A percentile compares a stretch with the other conserved stretches of the same genome.
These are phyloP conservation scores for Raffaelea albimanens DNA, from an alignment of 2,329 filamentous ascomycete species.

Conservation along the genomic window DNA sequence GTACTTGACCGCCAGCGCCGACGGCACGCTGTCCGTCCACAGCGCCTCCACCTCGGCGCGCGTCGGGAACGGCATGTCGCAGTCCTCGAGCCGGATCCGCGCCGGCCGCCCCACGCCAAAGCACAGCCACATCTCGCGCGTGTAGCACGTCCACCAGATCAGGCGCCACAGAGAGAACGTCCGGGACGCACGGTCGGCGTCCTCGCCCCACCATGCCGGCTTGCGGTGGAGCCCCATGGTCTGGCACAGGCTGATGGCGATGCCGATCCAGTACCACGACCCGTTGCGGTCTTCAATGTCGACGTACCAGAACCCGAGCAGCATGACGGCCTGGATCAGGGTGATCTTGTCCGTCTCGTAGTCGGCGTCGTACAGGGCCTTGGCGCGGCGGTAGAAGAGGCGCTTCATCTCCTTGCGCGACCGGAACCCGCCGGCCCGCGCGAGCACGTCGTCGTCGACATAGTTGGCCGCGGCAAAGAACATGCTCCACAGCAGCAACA, in stretches of 20 bases:
- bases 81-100: slow-evolving; percentile 57
- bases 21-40: no score
- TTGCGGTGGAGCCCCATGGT: slow-evolving; percentile 60
- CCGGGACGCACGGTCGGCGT: slow-evolving; percentile 44
- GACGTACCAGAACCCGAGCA: slow-evolving; percentile 64
- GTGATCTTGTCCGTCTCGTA: slow-evolving; percentile 59
- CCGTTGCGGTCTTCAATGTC: slow-evolving; percentile 62
- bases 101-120: slow-evolving; percentile 59
- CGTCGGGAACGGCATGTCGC: slow-evolving; percentile 41
- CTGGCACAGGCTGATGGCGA: slow-evolving; percentile 57
- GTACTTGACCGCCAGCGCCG: no score
- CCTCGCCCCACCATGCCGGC: slow-evolving; percentile 31
- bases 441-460: no score
- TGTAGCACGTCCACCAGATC: slow-evolving; percentile 64
- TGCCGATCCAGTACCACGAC: slow-evolving; percentile 65
- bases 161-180: slow-evolving; percentile 53
- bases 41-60: no score
- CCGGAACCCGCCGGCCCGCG: no score
- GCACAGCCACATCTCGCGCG: slow-evolving; percentile 57
- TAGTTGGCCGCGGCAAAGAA: no score
- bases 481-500: no score
- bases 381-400: no score
- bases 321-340: slow-evolving; percentile 53
- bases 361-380: slow-evolving; percentile 55
- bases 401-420: no score